Percentiles rank a stretch among this genome's conserved stretches.
These are phyloP conservation scores for Berberis vulgaris DNA, from an alignment of 164 flowering plant species.

Conservation along the genomic window DNA sequence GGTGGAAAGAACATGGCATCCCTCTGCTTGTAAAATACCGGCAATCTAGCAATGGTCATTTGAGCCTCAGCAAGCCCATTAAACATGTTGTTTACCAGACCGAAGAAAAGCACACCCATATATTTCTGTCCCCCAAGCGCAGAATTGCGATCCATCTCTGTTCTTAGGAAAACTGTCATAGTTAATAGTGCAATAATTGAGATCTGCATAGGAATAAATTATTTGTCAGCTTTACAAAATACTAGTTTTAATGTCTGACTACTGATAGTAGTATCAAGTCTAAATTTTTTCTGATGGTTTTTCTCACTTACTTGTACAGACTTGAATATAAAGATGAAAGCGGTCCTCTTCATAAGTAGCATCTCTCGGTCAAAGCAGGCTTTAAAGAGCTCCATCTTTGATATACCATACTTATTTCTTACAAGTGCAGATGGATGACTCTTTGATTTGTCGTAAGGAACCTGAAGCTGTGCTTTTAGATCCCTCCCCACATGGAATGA, in stretches of 20 bases:
- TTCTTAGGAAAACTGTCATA: slow-evolving; percentile 45
- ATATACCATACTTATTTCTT: slow-evolving; percentile 36
- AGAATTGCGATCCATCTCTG: slow-evolving; percentile 28
- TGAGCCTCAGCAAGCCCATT: slow-evolving; percentile 33
- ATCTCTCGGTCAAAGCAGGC: slow-evolving; percentile 44
- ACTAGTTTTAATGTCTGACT: background rate
- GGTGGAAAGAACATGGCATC: slow-evolving; percentile 35
- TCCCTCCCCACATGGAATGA: slow-evolving; percentile 30
- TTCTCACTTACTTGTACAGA: slow-evolving; percentile 36
- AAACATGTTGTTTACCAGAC: slow-evolving; percentile 25
- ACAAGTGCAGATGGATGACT: slow-evolving; percentile 39
- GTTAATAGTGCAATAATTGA: slow-evolving; percentile 22
- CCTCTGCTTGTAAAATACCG: slow-evolving; percentile 40
- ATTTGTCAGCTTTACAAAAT: background rate
- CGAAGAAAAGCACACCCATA: slow-evolving; percentile 31
- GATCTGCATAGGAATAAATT: slow-evolving; percentile 23
- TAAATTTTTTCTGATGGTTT: background rate
- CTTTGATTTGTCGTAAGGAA: slow-evolving; percentile 22
- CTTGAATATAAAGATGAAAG: slow-evolving; percentile 56
- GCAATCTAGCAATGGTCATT: slow-evolving; percentile 27
- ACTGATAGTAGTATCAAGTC: background rate
- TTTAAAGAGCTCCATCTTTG: slow-evolving; percentile 41
- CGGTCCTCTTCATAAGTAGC: slow-evolving; percentile 57
- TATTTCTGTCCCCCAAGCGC: slow-evolving; percentile 18
- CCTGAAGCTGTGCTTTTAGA: slow-evolving; percentile 11